Conservation (phyloP, 75 land plant species). For the Cupressus sempervirens region DNA sequence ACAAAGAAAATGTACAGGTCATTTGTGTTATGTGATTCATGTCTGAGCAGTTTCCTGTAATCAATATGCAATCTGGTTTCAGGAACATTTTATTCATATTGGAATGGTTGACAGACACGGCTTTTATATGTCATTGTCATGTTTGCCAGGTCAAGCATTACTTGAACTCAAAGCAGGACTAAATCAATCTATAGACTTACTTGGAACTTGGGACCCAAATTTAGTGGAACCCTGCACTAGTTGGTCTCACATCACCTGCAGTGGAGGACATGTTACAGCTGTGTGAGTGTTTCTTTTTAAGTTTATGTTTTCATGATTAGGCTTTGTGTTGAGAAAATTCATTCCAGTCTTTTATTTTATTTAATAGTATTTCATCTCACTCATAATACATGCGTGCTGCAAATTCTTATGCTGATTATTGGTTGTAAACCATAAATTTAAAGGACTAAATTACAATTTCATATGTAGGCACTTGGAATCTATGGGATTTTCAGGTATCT, state of each 20-base stretch:
- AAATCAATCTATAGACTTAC: constrained; percentile 27
- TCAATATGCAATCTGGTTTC: background rate
- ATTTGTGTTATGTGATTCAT: background rate
- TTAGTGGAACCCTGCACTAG: constrained; percentile 66
- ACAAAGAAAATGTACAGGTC: background rate
- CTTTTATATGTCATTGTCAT: background rate
- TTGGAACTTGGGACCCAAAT: constrained; percentile 57
- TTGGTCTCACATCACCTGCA: constrained; percentile 60
- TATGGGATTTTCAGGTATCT: constrained; percentile 45
- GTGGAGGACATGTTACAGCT: constrained; percentile 32
- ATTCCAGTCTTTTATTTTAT: constrained; percentile 5
- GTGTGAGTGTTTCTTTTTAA: constrained; percentile 43
- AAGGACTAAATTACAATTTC: background rate
- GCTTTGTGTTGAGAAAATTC: background rate
- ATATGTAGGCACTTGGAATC: constrained; percentile 46
- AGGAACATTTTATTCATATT: background rate
- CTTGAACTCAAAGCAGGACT: constrained; percentile 41
- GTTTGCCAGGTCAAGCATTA: constrained; percentile 50
- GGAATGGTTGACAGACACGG: background rate
- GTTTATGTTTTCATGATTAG: constrained; percentile 1
- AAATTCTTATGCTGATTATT: background rate
- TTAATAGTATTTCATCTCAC: background rate
- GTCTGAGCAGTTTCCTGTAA: background rate
- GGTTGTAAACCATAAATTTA: background rate
- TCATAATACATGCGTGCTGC: background rate